Percentiles rank a stretch among this genome's conserved stretches.
These are phyloP conservation scores for Fistulifera solaris DNA, from an alignment of 108 stramenopile genomes.

Conservation along the genomic window DNA sequence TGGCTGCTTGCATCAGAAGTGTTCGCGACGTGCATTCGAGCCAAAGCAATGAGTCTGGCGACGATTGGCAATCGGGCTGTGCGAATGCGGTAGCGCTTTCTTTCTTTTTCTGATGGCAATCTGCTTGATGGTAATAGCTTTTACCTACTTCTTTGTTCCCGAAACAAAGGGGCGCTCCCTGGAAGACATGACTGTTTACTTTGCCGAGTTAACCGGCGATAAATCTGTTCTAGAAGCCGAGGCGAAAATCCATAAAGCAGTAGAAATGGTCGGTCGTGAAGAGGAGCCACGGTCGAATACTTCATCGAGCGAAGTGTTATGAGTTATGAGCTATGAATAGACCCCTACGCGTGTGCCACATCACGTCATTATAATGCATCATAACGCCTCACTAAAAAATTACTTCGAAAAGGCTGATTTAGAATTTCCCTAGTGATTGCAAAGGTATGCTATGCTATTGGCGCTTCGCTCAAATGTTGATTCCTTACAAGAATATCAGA, in stretches of 20 bases:
- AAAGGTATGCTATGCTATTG: too few species aligned
- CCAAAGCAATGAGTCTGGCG: slow-evolving; percentile 81
- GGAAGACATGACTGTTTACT: slow-evolving; percentile 81
- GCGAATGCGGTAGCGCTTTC: slow-evolving; percentile 61
- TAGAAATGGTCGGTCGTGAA: too few species aligned
- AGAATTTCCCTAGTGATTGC: too few species aligned
- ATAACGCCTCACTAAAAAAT: too few species aligned
- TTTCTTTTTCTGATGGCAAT: slow-evolving; percentile 53
- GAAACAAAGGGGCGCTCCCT: slow-evolving; percentile 76
- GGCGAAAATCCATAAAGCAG: slow-evolving; percentile 12
- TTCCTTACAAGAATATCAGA: too few species aligned
- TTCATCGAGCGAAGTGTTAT: too few species aligned
- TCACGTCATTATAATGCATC: too few species aligned
- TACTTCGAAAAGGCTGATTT: too few species aligned
- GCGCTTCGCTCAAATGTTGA: too few species aligned
- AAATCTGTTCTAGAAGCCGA: slow-evolving; percentile 58
- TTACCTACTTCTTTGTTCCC: slow-evolving; percentile 58
- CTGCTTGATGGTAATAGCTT: slow-evolving; percentile 42
- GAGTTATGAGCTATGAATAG: too few species aligned
- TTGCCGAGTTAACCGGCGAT: slow-evolving; percentile 80
- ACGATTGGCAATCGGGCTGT: slow-evolving; percentile 69
- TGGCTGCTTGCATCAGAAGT: slow-evolving; percentile 86
- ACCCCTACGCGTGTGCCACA: too few species aligned
- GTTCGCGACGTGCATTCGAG: slow-evolving; percentile 72
- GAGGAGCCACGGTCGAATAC: too few species aligned